A percentile compares a stretch with the other conserved stretches of the same genome.
Evolutionary conservation across 345 rosid genomes (phyloP).

Genomic region (Gossypium stocksii): DNA sequence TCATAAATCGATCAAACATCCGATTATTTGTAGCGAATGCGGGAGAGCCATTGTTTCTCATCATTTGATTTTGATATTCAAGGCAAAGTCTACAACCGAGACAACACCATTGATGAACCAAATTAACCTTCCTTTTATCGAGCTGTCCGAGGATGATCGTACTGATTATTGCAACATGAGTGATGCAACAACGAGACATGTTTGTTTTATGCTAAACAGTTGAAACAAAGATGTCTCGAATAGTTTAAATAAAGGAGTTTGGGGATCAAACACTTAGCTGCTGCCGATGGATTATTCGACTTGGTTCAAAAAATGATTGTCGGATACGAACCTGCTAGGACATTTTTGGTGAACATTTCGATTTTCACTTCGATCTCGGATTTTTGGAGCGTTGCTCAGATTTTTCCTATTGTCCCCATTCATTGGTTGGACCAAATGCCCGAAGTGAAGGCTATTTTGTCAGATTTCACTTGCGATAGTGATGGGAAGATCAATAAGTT

Average conservation of each 20-base stretch:
- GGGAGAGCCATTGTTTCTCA: constrained; percentile 93
- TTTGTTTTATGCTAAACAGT: constrained; percentile 55
- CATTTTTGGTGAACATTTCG: constrained; percentile 76
- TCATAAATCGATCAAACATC: constrained; percentile 67
- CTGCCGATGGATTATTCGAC: constrained; percentile 82
- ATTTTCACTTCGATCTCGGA: constrained; percentile 95
- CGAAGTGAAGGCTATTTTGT: constrained; percentile 58
- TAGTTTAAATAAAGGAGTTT: constrained; percentile 74
- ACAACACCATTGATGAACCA: constrained; percentile 25
- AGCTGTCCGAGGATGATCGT: constrained; percentile 56
- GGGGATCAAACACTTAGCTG: constrained; percentile 75
- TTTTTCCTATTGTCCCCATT: constrained; percentile 87
- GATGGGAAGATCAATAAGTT: constrained; percentile 88
- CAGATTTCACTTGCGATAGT: constrained; percentile 90
- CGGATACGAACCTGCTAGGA: constrained; percentile 46
- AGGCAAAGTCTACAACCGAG: constrained; percentile 53
- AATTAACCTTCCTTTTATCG: constrained; percentile 46
- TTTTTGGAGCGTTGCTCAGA: constrained; percentile 91
- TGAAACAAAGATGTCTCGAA: constrained; percentile 79
- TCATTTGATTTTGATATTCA: constrained; percentile 77
- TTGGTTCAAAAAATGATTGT: constrained; percentile 53
- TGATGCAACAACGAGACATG: constrained; percentile 59
- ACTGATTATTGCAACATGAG: constrained; percentile 46
- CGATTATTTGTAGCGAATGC: constrained; percentile 79
- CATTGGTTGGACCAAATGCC: constrained; percentile 80